Percentiles rank a stretch among this genome's conserved stretches.
phyloP scores from a whole-genome alignment of 768 basidiomycete genomes.

The Leccinum pellstonianum region DNA sequence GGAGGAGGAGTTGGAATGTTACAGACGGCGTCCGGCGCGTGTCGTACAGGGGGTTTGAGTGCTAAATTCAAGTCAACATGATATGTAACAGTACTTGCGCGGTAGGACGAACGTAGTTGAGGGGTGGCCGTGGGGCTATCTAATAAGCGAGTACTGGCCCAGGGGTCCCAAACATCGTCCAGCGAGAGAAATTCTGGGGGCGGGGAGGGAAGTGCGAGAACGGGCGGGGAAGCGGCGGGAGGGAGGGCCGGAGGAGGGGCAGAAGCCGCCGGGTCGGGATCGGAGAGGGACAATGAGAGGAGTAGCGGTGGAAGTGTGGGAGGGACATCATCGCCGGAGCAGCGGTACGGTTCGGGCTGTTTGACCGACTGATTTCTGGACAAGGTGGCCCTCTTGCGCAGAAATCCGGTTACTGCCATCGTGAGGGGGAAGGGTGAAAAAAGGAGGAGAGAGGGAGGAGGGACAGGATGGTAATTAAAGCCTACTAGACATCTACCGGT shows the following conservation, averaged over 20 bases:
- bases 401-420: slow-evolving; percentile 50
- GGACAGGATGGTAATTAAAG: background rate
- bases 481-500: slow-evolving; percentile 9
- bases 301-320: slow-evolving; percentile 42
- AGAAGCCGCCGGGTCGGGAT: slow-evolving; percentile 23
- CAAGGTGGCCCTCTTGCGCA: slow-evolving; percentile 48
- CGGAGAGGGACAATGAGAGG: slow-evolving; percentile 36
- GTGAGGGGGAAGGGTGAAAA: background rate
- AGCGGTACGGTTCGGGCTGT: background rate
- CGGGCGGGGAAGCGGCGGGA: slow-evolving; percentile 19
- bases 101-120: slow-evolving; percentile 17
- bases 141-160: slow-evolving; percentile 17
- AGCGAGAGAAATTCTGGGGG: background rate
- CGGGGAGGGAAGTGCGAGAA: background rate
- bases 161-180: slow-evolving; percentile 27
- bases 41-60: slow-evolving; percentile 1
- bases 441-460: background rate
- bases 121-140: background rate
- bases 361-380: background rate
- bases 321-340: slow-evolving; percentile 19
- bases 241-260: slow-evolving; percentile 4
- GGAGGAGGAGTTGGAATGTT: background rate
- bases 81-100: no score
- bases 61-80: slow-evolving; percentile 2
- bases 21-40: background rate